Evolutionary conservation across 441 rosid genomes (phyloP).

Genomic region (Eutrema salsugineum): DNA sequence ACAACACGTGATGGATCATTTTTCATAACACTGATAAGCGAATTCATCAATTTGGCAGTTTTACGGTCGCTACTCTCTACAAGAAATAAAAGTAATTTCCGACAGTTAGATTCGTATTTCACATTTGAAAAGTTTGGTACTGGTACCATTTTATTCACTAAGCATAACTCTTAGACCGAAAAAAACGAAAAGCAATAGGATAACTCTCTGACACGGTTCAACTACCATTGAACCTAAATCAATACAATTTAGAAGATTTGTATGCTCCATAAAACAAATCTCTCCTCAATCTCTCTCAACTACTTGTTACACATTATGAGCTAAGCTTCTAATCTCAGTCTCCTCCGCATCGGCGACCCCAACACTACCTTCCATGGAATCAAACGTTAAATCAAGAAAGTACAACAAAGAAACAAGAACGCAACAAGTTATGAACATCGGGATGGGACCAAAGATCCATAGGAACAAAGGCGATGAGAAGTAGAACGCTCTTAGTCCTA

Average conservation of each 20-base stretch:
- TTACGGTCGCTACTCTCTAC: neutral
- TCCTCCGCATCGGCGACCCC: conserved; percentile 30
- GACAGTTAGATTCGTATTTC: neutral
- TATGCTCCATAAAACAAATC: neutral
- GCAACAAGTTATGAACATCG: conserved; percentile 64
- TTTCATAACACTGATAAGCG: neutral
- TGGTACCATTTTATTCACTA: conserved; percentile 10
- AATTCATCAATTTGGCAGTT: neutral
- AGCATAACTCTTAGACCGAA: no score
- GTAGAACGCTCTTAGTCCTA: conserved; percentile 84
- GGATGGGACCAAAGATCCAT: conserved; percentile 93
- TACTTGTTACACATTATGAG: conserved; percentile 23
- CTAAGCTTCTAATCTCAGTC: conserved; percentile 22
- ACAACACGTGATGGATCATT: neutral
- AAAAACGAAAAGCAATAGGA: no score
- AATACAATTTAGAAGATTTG: neutral
- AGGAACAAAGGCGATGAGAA: conserved; percentile 81
- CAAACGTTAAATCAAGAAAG: conserved; percentile 58
- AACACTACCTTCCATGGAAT: conserved; percentile 30
- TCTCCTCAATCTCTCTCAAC: neutral
- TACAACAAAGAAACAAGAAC: conserved; percentile 57
- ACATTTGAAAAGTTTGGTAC: neutral
- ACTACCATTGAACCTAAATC: conserved; percentile 31
- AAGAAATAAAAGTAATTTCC: no score
- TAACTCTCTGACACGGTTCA: conserved; percentile 23